Evolutionary conservation across 345 rosid species (phyloP), one percentile per base, ranked within the genome.

Genomic region (Gossypium ekmanianum): DNA sequence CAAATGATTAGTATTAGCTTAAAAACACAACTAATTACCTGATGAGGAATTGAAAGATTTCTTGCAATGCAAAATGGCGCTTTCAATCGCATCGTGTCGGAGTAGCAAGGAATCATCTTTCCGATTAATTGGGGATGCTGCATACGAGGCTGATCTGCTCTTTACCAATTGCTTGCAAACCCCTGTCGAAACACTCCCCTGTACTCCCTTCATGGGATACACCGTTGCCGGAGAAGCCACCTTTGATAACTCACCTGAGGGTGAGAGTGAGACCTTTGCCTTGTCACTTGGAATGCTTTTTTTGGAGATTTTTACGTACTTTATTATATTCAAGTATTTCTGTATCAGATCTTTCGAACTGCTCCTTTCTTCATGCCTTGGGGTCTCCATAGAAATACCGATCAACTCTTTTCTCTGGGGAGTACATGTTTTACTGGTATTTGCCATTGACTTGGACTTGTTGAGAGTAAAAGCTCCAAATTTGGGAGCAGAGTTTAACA

Each of bases 1-100:
- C 7, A 0, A 29, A 54, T 61, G 51, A 20, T 55, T 12, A 4
- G 9, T n/a, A 61, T 62, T 74, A 61, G n/a, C 22, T 18, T 47
- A 18, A 54, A 4, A 34, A 54, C 20, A 3, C 14, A 14, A 3
- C 1, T 34, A 71, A 57, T 71, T 20, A n/a, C 4, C 27, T 14
- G 14, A 3, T 0, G 86, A 83, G 22, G 90, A 83, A 22, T 85
- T 86, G 74, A 90, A 91, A 16, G 99, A 96, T 69, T 83, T 87
- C 87, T 96, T 96, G 92, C 99, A 96, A 71, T 96, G 98, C 26
- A 90, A 87, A 73, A 96, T 96, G 48, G 99, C 98, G 70, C 98
- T 84, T 71, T 96, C 92, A 77, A 96, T 96, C 79, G 95, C 97
- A 80, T 96, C 99, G 62, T 96, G 86, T 67, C 92, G 98, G 65